phyloP scores from a whole-genome alignment of 768 basidiomycete genomes.

The Pulveroboletus sp. region DNA sequence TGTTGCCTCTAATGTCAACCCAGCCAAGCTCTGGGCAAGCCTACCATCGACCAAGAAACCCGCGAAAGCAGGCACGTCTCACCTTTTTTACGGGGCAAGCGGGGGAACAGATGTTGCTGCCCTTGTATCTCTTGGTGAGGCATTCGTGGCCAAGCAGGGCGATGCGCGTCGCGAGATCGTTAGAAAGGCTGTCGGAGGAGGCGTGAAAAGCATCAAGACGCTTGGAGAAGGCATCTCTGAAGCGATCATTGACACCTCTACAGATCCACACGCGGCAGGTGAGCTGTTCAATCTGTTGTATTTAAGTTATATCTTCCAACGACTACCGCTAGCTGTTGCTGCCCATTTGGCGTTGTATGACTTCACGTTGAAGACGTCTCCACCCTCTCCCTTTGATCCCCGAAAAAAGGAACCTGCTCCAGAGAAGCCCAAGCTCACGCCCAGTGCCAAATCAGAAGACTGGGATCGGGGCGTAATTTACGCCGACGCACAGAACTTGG shows the following conservation, averaged over 20 bases:
- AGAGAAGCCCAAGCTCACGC: slow-evolving; percentile 47
- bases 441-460: slow-evolving; percentile 45
- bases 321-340: slow-evolving; percentile 73
- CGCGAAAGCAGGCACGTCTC: slow-evolving; percentile 60
- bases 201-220: slow-evolving; percentile 64
- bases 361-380: slow-evolving; percentile 76
- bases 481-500: slow-evolving; percentile 76
- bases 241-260: slow-evolving; percentile 59
- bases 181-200: slow-evolving; percentile 68
- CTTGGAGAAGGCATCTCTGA: slow-evolving; percentile 60
- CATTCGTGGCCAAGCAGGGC: slow-evolving; percentile 43
- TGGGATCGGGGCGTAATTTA: slow-evolving; percentile 77
- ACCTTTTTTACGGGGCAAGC: slow-evolving; percentile 56
- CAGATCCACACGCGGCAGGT: slow-evolving; percentile 80
- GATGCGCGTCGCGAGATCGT: slow-evolving; percentile 60
- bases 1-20: slow-evolving; percentile 38
- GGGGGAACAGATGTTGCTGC: slow-evolving; percentile 46
- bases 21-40: slow-evolving; percentile 51
- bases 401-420: slow-evolving; percentile 50
- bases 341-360: slow-evolving; percentile 73
- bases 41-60: slow-evolving; percentile 47
- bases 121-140: slow-evolving; percentile 58
- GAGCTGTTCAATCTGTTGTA: background rate
- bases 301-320: background rate
- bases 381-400: slow-evolving; percentile 64